Base-by-base conservation (phyloP, 305 asterid species). In the Solanum chacoense region DNA sequence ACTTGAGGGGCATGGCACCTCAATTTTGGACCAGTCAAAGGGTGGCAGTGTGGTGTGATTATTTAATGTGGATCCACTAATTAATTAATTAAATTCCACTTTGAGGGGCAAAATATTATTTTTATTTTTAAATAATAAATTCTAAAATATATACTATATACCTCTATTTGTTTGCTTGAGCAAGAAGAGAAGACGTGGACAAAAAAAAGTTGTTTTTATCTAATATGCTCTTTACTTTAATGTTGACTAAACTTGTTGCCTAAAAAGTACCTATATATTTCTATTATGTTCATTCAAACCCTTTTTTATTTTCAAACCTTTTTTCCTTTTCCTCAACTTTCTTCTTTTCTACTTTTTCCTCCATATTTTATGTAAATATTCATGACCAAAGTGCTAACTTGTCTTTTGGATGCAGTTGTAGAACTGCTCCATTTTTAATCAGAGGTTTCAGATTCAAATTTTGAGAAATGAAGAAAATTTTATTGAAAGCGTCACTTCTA, bases 1-100 rank as follows among this genome's bases (percentile, higher is more conserved):
- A 20, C 88, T 86, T 72, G 88, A 86, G 88, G 88, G 88, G 71
- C 88, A 86, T 72, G 88, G 24, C 88, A 86, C 81, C 79, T 32
- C 83, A 86, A 86, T 40, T 40, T 32, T 72, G 69, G 81, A 38
- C 69, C 26, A 20, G 81, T 86, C 72, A 86, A 86, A 86, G 81
- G 72, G 84, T 72, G 36, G 31, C 20, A 86, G 29, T 72, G 83
- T 71, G 37, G 73, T 86, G 28, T 86, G 31, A 86, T 86, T 86
- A 86, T 72, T 71, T 83, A 20, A 31, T 31, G 42, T 6, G 88
- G 88, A 59, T 74, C 84, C 38, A 72, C 88, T 40, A 38, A 86
- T 38, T 40, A 80, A 79, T 76, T 35, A 84, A 16, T 84, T 59
- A 36, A 63, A 40, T 20, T 72, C n/a, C 71, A 86, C 3, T 36